Evolutionary conservation across 805 yeast genomes (phyloP), one percentile per base, ranked within the genome.

Genomic region (Lipomyces lipofer): DNA sequence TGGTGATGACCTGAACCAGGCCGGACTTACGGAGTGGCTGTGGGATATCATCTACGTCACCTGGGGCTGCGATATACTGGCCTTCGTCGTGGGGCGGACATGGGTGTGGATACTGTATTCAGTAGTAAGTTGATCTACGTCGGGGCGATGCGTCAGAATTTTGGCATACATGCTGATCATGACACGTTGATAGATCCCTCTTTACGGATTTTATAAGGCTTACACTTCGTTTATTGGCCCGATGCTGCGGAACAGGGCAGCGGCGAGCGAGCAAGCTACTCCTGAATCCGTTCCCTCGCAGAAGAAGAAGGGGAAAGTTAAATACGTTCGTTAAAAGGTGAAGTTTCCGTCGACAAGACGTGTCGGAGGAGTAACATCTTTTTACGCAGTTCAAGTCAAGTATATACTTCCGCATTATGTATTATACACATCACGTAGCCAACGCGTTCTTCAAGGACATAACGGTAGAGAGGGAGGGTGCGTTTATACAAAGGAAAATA

Each of bases 41-140:
- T 83, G 83, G 65, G 94, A 86, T 65, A 67, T 85, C 10, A 71
- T 86, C 55, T 86, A 86, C 65, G 67, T 86, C 43, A 84, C 90
- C 2, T 76, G 84, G 77, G 62, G 78, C 19, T 73, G 81, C 59
- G 82, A 82, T 59, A 51, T 84, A 0, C 69, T 84, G 48, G 78
- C 82, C 73, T 62, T 80, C 4, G 21, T 80, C 0, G 63, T 79
- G 33, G 90, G 90, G 4, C 66, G 78, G 40, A 79, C 79, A 66
- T 75, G 76, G 64, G 81, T 80, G 7, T 87, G 89, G 89, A 74
- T 73, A 62, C 53, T 83, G 33, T 77, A 75, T 60, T 53, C 72
- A n/a, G 66, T 71, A 9, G 67, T 69, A 56, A 47, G 70, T 59
- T 35, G 15, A 28, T n/a, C n/a, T 30, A 7, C 15, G 15, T 13